phyloP scores from a whole-genome alignment of 371 early-diverging fungal species.

The Lichtheimia corymbifera region DNA sequence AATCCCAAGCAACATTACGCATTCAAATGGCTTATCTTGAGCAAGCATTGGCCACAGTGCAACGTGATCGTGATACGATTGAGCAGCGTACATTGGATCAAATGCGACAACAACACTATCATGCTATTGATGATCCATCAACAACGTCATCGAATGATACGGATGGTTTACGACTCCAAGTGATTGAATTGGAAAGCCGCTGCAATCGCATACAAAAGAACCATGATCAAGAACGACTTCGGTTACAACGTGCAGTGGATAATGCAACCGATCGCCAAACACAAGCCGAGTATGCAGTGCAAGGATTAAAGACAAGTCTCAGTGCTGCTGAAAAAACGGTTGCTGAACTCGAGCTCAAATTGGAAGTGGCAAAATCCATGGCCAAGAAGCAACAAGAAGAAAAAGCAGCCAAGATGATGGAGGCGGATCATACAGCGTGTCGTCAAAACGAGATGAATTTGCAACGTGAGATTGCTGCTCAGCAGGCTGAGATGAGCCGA shows the following conservation, averaged over 20 bases:
- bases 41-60: too few relatives aligned
- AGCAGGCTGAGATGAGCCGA: not conserved
- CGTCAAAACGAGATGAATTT: not conserved
- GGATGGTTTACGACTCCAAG: not conserved
- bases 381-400: constrained; percentile 1
- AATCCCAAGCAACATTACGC: too few relatives aligned
- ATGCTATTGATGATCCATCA: not conserved
- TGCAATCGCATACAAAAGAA: not conserved
- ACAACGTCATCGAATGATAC: not conserved
- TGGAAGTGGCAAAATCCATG: constrained; percentile 3
- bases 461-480: constrained; percentile 1
- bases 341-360: constrained; percentile 6
- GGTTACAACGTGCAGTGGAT: not conserved
- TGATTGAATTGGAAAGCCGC: not conserved
- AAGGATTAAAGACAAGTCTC: not conserved
- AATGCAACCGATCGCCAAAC: not conserved
- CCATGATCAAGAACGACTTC: not conserved
- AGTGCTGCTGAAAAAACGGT: not conserved
- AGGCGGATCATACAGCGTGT: not conserved
- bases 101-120: too few relatives aligned
- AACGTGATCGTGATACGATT: too few relatives aligned
- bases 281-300: not conserved
- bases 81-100: too few relatives aligned
- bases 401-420: not conserved
- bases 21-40: too few relatives aligned